Percentiles rank a stretch among this genome's conserved stretches.
These are phyloP conservation scores for Eragrostis curvula DNA, from an alignment of 176 grass and related monocot genomes.

Conservation along the genomic window DNA sequence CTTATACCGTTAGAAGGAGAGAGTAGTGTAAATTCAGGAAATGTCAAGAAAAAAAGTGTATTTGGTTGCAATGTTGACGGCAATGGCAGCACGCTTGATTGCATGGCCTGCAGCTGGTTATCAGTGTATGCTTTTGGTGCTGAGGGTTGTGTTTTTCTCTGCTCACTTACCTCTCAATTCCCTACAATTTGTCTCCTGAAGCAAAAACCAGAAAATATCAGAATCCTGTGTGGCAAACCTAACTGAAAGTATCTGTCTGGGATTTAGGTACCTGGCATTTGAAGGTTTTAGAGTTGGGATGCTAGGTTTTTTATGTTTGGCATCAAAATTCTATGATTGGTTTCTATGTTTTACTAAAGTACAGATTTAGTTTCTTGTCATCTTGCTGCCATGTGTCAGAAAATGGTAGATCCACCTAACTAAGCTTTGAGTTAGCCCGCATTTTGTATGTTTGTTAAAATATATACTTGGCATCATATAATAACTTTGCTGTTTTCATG, in stretches of 20 bases:
- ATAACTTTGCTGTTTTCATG: constrained; percentile 30
- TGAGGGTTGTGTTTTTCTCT: not conserved
- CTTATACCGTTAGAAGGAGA: not conserved
- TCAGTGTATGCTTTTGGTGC: not conserved
- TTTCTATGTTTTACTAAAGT: not conserved
- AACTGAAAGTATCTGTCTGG: not conserved
- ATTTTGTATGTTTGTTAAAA: not conserved
- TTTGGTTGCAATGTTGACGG: not conserved
- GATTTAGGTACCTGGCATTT: not conserved
- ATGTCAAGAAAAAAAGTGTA: not conserved
- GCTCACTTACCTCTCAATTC: not conserved
- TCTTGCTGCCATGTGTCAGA: constrained; percentile 34
- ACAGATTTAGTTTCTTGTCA: constrained; percentile 21
- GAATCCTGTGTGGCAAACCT: not conserved
- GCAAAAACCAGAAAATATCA: not conserved
- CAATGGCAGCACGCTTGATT: not conserved
- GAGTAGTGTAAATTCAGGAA: not conserved
- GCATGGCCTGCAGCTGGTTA: not conserved
- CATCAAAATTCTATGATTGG: not conserved
- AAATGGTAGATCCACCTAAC: not conserved
- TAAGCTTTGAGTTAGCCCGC: constrained; percentile 9
- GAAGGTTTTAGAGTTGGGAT: not conserved
- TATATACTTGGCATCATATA: not conserved
- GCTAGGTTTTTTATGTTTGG: not conserved
- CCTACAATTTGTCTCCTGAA: not conserved